Conservation (phyloP, 1,139 yeast species). For the Cylindricascospora bacillispora region DNA sequence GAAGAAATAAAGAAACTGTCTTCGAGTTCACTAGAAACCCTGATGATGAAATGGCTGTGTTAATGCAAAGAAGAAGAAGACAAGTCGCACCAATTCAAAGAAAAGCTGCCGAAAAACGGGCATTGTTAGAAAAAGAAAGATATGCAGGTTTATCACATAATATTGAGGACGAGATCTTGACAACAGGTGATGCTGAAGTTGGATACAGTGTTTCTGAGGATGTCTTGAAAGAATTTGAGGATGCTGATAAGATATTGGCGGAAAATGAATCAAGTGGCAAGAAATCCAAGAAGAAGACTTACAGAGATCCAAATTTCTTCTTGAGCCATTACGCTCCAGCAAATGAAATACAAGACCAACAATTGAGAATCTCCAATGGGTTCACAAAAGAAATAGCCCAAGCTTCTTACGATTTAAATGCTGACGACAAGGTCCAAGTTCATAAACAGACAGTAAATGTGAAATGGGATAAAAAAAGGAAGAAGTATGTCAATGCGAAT, state of each 20-base stretch:
- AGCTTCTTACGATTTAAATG: slow-evolving; percentile 76
- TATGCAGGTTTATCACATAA: slow-evolving; percentile 62
- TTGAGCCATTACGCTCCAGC: slow-evolving; percentile 86
- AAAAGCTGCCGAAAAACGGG: slow-evolving; percentile 59
- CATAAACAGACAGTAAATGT: slow-evolving; percentile 59
- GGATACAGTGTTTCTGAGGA: slow-evolving; percentile 46
- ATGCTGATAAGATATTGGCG: slow-evolving; percentile 40
- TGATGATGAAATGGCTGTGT: slow-evolving; percentile 61
- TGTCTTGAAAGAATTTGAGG: slow-evolving; percentile 47
- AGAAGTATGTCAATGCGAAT: slow-evolving; percentile 72
- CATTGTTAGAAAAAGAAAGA: slow-evolving; percentile 60
- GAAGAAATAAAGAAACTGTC: slow-evolving; percentile 75
- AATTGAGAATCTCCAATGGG: slow-evolving; percentile 43
- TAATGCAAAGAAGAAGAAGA: slow-evolving; percentile 76
- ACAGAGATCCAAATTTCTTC: slow-evolving; percentile 71
- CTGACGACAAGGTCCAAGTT: slow-evolving; percentile 58
- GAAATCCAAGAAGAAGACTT: slow-evolving; percentile 31
- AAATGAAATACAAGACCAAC: slow-evolving; percentile 72
- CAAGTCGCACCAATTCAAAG: slow-evolving; percentile 84
- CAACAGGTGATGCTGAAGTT: slow-evolving; percentile 36
- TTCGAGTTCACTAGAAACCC: slow-evolving; percentile 66
- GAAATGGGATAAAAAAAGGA: slow-evolving; percentile 92
- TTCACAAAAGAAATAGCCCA: slow-evolving; percentile 75
- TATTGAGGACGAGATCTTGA: slow-evolving; percentile 58
- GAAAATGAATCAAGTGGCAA: slow-evolving; percentile 26